Evolutionary conservation across 192 early-diverging fungal species (phyloP), one percentile per base, ranked within the genome.

Genomic region (Mortierella antarctica): DNA sequence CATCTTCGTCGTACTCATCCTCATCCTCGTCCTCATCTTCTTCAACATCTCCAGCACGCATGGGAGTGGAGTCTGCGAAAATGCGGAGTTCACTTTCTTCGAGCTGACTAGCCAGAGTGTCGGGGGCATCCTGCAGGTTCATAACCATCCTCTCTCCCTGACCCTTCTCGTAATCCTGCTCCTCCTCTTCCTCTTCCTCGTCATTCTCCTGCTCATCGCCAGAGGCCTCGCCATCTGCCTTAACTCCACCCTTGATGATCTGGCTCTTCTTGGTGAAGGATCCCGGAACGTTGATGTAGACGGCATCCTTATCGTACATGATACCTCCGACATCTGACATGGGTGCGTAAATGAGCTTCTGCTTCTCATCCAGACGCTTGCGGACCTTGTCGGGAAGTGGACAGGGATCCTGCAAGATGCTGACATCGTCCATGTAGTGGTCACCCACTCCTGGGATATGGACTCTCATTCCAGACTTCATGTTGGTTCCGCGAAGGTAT

Each of bases 291-390:
- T 97, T 95, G 74, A 99, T 97, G 74, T 99, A 99, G 21, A 99
- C 95, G 7, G 97, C 98, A 86, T 99, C 98, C 84, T 96, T 98
- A 83, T 99, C 98, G 85, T 98, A 98, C 91, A 98, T 92, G 63
- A 99, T 94, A 56, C 98, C 98, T 70, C 95, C 96, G 39, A 99
- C 95, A 72, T 97, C 96, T 0, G 96, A 95, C 95, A 98, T 98
- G 31, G 98, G 98, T 23, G 97, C 98, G 70, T 98, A 98, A 57
- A 99, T 94, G 39, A 98, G 89, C 84, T 97, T 98, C 71, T 96
- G 92, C 60, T 97, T 95, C 71, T 98, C 97, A 76, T 92, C 94
- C 82, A 99, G 83, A 7, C 91, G 87, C 83, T 93, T 96, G 48
- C 93, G 88, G 62, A 92, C 93, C 84, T 97, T 97, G 57, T 98